Evolutionary conservation across 331 rosid genomes (phyloP), one percentile per base, ranked within the genome.

Genomic region (Quercus phellos): DNA sequence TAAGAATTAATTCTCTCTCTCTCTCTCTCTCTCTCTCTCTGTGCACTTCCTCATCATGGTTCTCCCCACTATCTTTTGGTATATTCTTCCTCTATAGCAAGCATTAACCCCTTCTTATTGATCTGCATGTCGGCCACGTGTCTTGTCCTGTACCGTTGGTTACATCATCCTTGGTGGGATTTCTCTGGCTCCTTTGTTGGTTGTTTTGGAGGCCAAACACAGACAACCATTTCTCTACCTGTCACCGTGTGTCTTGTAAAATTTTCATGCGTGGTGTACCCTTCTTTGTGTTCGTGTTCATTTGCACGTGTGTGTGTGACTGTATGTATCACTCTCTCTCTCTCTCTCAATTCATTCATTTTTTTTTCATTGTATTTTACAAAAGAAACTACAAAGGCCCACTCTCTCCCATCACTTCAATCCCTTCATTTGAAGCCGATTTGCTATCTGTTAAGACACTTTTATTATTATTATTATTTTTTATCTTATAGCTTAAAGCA

Each of bases 101-200:
- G 53, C 53, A 46, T 46, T 46, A 46, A 14, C 21, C 76, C 63
- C 66, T 46, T 69, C 82, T 70, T 43, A 76, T 50, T 80, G 60
- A 55, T 79, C 67, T 83, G 89, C 88, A 81, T 88, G 98, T 89
- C 83, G 70, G 86, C 96, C 92, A 92, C 91, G 94, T 92, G 96
- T 87, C 80, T 4, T 58, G 26, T 29, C 73, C 71, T 85, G 16
- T 77, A 83, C 90, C 90, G 86, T 91, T 74, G 72, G 81, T 79
- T 85, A 51, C 77, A 81, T 86, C 86, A 55, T 18, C 22, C 27
- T 68, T 11, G 91, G 89, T 78, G 84, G 79, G 88, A 86, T 78
- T 63, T 75, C 71, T 58, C 60, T 85, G 83, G 56, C 81, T 70
- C 51, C 21, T 17, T 32, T 83, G 90, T 81, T 86, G 89, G 90